Base-by-base conservation (phyloP, 2,329 filamentous ascomycete species). In the Reticulascus tulasneorum region DNA sequence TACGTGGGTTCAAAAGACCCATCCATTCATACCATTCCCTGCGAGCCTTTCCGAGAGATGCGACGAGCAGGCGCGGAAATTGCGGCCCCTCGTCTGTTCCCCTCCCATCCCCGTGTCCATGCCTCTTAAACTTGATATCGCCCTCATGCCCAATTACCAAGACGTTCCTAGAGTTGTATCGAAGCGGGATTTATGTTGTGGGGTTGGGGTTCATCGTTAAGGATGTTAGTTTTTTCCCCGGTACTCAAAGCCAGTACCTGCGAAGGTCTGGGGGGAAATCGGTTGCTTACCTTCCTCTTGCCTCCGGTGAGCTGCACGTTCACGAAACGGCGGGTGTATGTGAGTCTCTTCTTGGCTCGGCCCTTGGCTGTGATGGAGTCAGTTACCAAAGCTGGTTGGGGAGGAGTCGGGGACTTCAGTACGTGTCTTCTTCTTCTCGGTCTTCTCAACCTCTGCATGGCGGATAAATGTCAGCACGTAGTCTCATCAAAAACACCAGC, bases 261-360 rank as follows among this genome's bases (percentile, higher is more conserved):
- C n/a, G 6, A 9, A 17, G 9, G 12, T 19, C 23, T 18, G 25
- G 25, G 15, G 23, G 21, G n/a, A 26, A 20, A 22, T 25, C n/a
- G 20, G 17, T 7, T 24, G 15, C 33, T 8, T 45, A 93, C 88
- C 88, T 96, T 96, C 72, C 91, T 80, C 90, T 97, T 97, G 75
- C 91, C 91, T 70, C 89, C 90, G 53, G 90, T 94, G 73, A 95
- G 79, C 62, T 87, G 93, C 65, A 97, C 89, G 75, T 97, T 96
- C 57, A 97, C 90, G 77, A 97, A 97, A 62, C 91, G 89, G 68
- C 91, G 86, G 58, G 88, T 95, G 82, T 96, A 96, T 69, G 80
- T 82, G 67, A 94, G 82, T 63, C 91, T 82, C 89, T 97, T 97
- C 76, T 93, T 88, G 57, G 91, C 91, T 64, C 91, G 89, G 64